These are phyloP conservation scores for Stephania yunnanensis DNA, from an alignment of 164 flowering plant species.

Conservation along the genomic window DNA sequence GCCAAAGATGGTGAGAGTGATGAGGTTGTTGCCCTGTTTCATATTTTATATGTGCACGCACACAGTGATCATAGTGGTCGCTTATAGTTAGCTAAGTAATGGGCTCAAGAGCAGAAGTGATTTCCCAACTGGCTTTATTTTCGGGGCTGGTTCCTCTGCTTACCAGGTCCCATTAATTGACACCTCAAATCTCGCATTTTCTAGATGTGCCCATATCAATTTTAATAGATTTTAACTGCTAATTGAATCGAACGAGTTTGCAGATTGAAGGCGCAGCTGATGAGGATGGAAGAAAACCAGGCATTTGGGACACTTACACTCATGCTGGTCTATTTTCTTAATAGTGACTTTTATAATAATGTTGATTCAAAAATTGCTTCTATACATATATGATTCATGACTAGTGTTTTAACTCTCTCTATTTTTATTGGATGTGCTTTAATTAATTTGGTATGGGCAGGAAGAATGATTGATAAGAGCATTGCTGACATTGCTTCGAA, in stretches of 20 bases:
- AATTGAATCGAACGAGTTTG: neutral
- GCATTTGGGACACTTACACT: slow-evolving; percentile 7
- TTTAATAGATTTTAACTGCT: neutral
- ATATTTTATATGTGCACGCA: neutral
- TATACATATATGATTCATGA: neutral
- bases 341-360: too few relatives aligned
- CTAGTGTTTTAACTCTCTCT: too few relatives aligned
- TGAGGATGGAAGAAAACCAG: slow-evolving; percentile 15
- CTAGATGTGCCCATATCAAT: too few relatives aligned
- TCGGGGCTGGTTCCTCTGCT: slow-evolving; percentile 6
- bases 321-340: neutral
- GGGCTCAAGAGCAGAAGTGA: neutral
- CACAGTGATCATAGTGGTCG: neutral
- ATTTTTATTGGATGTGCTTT: neutral
- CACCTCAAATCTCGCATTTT: neutral
- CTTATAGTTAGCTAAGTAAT: too few relatives aligned
- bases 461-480: slow-evolving; percentile 4
- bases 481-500: neutral
- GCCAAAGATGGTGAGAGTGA: neutral
- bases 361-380: neutral
- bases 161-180: neutral
- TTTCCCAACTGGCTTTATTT: slow-evolving; percentile 6
- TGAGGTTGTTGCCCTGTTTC: neutral
- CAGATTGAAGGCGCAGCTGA: slow-evolving; percentile 12
- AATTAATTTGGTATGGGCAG: neutral